Evolutionary conservation across 2,329 filamentous ascomycete genomes (phyloP).

Genomic region (Ophiostoma quercus): DNA sequence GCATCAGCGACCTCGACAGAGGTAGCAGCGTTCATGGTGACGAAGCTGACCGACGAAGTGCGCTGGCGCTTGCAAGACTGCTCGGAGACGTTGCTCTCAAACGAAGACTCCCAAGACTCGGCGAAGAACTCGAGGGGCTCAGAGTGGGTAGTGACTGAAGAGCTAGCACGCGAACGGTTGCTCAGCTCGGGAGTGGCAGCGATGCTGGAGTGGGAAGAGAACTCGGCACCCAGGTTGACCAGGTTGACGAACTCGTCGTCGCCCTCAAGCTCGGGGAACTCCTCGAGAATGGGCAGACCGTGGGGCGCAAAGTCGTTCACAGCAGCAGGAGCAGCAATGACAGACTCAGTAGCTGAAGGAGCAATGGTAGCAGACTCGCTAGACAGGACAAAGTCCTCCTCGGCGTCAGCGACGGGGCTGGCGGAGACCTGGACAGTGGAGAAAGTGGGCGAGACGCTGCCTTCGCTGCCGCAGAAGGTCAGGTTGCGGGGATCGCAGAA

Average conservation of each 20-base stretch:
- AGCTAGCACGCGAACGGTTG: conserved; percentile 64
- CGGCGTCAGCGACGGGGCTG: conserved; percentile 59
- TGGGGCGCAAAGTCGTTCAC: conserved; percentile 51
- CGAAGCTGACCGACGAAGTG: conserved; percentile 35
- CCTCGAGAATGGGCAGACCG: conserved; percentile 71
- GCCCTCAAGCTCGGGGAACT: conserved; percentile 82
- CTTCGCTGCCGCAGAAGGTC: conserved; percentile 59
- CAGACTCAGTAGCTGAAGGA: conserved; percentile 33
- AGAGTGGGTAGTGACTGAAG: conserved; percentile 66
- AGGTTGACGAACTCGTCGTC: conserved; percentile 82
- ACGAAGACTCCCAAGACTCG: conserved; percentile 61
- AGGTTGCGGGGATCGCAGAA: conserved; percentile 91
- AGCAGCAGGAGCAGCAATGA: conserved; percentile 33
- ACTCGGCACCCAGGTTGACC: conserved; percentile 57
- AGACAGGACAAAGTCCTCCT: conserved; percentile 43
- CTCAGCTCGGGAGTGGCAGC: conserved; percentile 31
- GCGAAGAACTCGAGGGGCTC: conserved; percentile 62
- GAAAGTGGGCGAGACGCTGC: conserved; percentile 55
- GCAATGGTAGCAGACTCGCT: conserved; percentile 36
- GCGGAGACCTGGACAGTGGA: conserved; percentile 56
- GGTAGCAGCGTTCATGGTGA: conserved; percentile 40
- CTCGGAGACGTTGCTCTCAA: conserved; percentile 50
- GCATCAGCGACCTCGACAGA: conserved; percentile 12
- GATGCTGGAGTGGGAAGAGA: conserved; percentile 37
- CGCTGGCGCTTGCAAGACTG: conserved; percentile 55